Evolutionary conservation across 257 asterid species (phyloP), one percentile per base, ranked within the genome.

Genomic region (Avicennia marina): DNA sequence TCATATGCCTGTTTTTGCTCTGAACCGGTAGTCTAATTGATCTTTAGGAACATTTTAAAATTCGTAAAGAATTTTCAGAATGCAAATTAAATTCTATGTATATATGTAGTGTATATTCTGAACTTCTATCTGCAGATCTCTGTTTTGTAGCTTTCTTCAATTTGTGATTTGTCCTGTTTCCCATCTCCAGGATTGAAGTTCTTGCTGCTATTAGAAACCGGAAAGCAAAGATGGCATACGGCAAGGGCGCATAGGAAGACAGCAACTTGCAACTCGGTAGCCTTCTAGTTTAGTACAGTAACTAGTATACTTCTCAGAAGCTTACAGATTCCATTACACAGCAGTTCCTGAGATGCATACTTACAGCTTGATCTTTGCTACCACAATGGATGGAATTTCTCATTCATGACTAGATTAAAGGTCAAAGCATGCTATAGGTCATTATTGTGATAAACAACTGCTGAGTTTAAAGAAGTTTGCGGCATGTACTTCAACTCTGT

Each of bases 141-240:
- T 12, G 22, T 46, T 64, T 34, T 57, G 36, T 17, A 21, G 19
- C 32, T 12, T 21, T 52, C n/a, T 24, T 57, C 56, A 45, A 48
- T 33, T 44, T 17, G 31, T 22, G 58, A 48, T 27, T 21, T 19
- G 11, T 49, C 47, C 45, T 48, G 31, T 39, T 47, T 46, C 11
- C 22, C 20, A 15, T 40, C 36, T 50, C 46, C 78, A 76, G 82
- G 78, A 72, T 33, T 76, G 43, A 75, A 58, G 60, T 32, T 26
- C 13, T 16, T 38, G 65, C 52, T 47, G 41, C 44, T 3, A 48
- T 64, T 26, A 17, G 44, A 40, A 5, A 11, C 13, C 10, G 10
- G 9, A 7, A 43, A 60, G 38, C 55, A 17, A 11, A 53, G 39
- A 62, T 20, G 41, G 15, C 20, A 32, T 52, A 15, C 42, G 15